Evolutionary conservation across 257 asterid species (phyloP).

Genomic region (Solanum etuberosum): DNA sequence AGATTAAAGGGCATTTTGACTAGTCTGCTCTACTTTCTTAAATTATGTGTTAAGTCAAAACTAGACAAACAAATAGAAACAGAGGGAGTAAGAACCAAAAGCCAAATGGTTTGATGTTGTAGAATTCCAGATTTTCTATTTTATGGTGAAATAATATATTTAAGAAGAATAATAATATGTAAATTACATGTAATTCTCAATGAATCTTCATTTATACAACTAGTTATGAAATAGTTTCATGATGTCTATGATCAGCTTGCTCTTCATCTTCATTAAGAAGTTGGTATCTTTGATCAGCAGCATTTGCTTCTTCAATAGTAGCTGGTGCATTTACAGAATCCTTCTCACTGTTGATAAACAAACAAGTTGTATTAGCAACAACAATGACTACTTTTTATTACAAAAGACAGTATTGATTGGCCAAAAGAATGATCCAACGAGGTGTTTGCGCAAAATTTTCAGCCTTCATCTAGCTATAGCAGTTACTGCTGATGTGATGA

Average conservation of each 20-base stretch:
- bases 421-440: not conserved
- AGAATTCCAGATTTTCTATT: too few species aligned
- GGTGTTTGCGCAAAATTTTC: not conserved
- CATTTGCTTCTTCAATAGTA: slow-evolving; percentile 10
- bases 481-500: not conserved
- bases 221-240: not conserved
- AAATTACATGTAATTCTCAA: not conserved
- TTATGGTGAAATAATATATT: not conserved
- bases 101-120: not conserved
- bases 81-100: not conserved
- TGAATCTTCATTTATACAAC: not conserved
- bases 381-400: not conserved
- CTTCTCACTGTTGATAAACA: slow-evolving; percentile 22
- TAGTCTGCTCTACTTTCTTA: not conserved
- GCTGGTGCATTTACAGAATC: not conserved
- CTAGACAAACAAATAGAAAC: too few species aligned
- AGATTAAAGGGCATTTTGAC: not conserved
- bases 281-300: slow-evolving; percentile 4
- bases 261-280: slow-evolving; percentile 40
- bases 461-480: not conserved
- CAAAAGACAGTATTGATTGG: not conserved
- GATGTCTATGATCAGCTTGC: slow-evolving; percentile 2
- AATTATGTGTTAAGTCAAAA: not conserved
- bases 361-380: not conserved
- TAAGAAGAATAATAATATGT: not conserved